A percentile compares a stretch with the other conserved stretches of the same genome.
These are phyloP conservation scores for Trypethelium eluteriae DNA, from an alignment of 495 filamentous ascomycete genomes.

Conservation along the genomic window DNA sequence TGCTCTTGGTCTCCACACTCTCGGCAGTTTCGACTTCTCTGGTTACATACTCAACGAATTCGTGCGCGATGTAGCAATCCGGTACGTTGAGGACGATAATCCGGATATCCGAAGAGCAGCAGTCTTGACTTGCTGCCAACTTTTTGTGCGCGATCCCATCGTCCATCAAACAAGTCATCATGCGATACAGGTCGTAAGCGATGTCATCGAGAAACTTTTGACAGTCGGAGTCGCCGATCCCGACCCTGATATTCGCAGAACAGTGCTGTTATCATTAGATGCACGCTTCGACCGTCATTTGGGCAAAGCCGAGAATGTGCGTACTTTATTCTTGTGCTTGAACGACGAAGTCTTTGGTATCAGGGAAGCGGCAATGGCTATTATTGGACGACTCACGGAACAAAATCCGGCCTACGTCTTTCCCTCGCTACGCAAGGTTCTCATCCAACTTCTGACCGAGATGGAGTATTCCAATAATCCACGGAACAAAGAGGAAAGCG, in stretches of 20 bases:
- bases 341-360: constrained; percentile 90
- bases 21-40: constrained; percentile 94
- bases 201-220: constrained; percentile 92
- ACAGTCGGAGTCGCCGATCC: constrained; percentile 91
- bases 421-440: constrained; percentile 81
- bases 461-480: constrained; percentile 91
- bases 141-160: constrained; percentile 92
- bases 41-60: constrained; percentile 94
- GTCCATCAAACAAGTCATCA: constrained; percentile 96
- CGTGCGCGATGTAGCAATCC: constrained; percentile 94
- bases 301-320: constrained; percentile 89
- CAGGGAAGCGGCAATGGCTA: constrained; percentile 87
- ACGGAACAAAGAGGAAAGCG: constrained; percentile 90
- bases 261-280: constrained; percentile 80
- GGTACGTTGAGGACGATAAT: constrained; percentile 93
- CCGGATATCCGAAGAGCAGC: constrained; percentile 88
- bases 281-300: constrained; percentile 91
- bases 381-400: constrained; percentile 84
- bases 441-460: constrained; percentile 92
- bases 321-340: constrained; percentile 89
- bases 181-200: constrained; percentile 89
- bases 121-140: constrained; percentile 92
- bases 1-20: constrained; percentile 80
- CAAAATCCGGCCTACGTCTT: constrained; percentile 97
- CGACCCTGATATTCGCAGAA: constrained; percentile 77